Conservation (phyloP, 108 stramenopile genomes). For the Fistulifera pelliculosa region DNA sequence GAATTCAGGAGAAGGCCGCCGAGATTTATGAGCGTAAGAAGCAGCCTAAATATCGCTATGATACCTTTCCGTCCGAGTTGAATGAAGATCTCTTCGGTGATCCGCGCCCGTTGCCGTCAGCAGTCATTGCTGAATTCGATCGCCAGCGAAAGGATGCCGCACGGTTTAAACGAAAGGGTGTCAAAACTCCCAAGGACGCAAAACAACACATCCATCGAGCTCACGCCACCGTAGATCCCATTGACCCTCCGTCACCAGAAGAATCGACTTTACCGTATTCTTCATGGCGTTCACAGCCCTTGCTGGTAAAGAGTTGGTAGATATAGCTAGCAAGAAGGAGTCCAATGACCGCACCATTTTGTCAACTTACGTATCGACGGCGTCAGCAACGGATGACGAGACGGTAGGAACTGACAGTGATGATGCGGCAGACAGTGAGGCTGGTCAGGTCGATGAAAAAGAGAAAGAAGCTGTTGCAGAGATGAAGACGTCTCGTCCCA, state of each 20-base stretch:
- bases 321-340: constrained; percentile 47
- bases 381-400: constrained; percentile 6
- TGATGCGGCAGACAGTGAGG: constrained; percentile 15
- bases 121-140: constrained; percentile 78
- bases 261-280: constrained; percentile 74
- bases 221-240: constrained; percentile 25
- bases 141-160: constrained; percentile 77
- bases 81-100: constrained; percentile 56
- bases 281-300: constrained; percentile 76
- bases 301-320: constrained; percentile 68
- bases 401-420: constrained; percentile 11
- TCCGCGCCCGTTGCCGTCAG: constrained; percentile 70
- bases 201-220: constrained; percentile 25
- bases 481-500: constrained; percentile 28
- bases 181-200: constrained; percentile 16
- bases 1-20: constrained; percentile 37
- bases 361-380: constrained; percentile 44
- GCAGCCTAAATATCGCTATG: constrained; percentile 43
- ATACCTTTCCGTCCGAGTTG: constrained; percentile 61
- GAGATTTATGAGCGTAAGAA: constrained; percentile 35
- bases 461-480: constrained; percentile 22
- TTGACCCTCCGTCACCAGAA: constrained; percentile 39
- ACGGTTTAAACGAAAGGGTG: constrained; percentile 48
- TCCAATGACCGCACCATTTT: constrained; percentile 51
- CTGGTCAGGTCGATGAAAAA: constrained; percentile 18